Evolutionary conservation across 202 grass and related monocot genomes (phyloP).

Genomic region (Zizania palustris): DNA sequence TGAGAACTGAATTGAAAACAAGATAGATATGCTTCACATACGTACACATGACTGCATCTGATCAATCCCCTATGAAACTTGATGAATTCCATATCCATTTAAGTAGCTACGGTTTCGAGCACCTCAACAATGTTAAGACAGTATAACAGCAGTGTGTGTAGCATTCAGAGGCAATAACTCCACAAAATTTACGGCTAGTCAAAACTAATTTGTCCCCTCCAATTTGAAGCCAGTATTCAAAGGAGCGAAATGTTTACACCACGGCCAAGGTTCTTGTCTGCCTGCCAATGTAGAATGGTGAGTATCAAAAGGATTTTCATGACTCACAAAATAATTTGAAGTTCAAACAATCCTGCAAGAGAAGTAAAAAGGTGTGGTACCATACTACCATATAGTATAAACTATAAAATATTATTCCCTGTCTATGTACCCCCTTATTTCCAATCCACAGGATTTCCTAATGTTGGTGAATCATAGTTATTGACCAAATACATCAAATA

Average conservation of each 20-base stretch:
- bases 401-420: background rate
- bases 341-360: background rate
- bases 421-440: no score
- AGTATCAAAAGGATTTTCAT: constrained; percentile 17
- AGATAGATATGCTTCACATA: constrained; percentile 37
- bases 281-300: constrained; percentile 30
- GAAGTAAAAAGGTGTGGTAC: background rate
- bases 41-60: constrained; percentile 46
- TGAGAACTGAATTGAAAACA: constrained; percentile 9
- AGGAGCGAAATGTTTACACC: constrained; percentile 37
- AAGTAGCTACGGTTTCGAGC: constrained; percentile 34
- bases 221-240: constrained; percentile 31
- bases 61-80: constrained; percentile 37
- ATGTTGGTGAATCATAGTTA: no score
- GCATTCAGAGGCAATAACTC: constrained; percentile 51
- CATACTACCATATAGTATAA: background rate
- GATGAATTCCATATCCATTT: constrained; percentile 39
- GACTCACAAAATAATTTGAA: constrained; percentile 7
- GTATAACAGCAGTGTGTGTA: constrained; percentile 26
- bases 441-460: background rate
- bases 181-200: constrained; percentile 50
- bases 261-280: constrained; percentile 10
- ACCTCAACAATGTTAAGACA: constrained; percentile 31
- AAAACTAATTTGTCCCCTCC: constrained; percentile 23
- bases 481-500: no score